A percentile compares a stretch with the other conserved stretches of the same genome.
These are phyloP conservation scores for Tuber indicum DNA, from an alignment of 495 filamentous ascomycete genomes.

Conservation along the genomic window DNA sequence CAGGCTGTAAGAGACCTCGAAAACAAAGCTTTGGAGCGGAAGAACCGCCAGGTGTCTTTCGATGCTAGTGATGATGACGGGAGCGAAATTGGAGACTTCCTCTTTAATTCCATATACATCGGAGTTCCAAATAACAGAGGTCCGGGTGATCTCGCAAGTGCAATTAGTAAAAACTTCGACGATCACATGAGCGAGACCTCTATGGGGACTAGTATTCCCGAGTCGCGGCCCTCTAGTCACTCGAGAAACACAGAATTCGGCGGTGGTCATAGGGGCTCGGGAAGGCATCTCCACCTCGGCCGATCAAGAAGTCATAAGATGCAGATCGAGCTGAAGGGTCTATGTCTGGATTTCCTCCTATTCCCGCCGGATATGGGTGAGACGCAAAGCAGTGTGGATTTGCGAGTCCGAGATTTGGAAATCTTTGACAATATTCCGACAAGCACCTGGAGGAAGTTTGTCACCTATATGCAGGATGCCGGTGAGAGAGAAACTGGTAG, in stretches of 20 bases:
- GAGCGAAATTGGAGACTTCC: conserved; percentile 82
- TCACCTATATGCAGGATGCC: conserved; percentile 81
- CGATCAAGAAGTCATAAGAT: conserved; percentile 91
- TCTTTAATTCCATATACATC: conserved; percentile 99
- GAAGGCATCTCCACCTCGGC: conserved; percentile 63
- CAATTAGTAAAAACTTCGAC: conserved; percentile 81
- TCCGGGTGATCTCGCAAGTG: conserved; percentile 66
- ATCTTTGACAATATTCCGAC: conserved; percentile 92
- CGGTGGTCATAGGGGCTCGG: conserved; percentile 45
- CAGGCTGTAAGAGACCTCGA: conserved; percentile 84
- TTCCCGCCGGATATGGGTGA: conserved; percentile 73
- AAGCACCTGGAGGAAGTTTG: conserved; percentile 97
- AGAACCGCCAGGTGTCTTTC: conserved; percentile 48
- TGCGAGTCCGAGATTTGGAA: conserved; percentile 74
- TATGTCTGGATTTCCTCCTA: conserved; percentile 74
- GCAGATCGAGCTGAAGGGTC: conserved; percentile 82
- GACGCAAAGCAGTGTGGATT: conserved; percentile 76
- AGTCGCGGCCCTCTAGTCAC: conserved; percentile 38
- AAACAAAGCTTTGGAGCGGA: conserved; percentile 66
- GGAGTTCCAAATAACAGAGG: conserved; percentile 82
- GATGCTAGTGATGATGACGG: conserved; percentile 66
- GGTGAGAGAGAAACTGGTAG: conserved; percentile 75
- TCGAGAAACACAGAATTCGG: conserved; percentile 45
- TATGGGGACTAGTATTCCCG: conserved; percentile 61
- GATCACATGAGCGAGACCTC: conserved; percentile 84